These are phyloP conservation scores for Patellifolia procumbens DNA, from an alignment of 179 eudicot genomes.

Conservation along the genomic window DNA sequence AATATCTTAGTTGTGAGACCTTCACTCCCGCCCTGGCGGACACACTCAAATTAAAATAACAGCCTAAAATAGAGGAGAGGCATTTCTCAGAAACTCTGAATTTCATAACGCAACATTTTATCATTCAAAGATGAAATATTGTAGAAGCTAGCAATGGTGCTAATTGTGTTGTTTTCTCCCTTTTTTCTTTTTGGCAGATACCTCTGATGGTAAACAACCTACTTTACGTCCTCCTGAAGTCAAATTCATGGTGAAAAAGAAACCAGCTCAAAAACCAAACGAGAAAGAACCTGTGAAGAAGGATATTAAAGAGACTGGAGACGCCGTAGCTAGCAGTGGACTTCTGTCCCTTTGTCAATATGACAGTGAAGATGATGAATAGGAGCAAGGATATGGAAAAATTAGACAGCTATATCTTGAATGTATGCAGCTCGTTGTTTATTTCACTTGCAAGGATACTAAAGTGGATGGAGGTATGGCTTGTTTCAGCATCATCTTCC, in stretches of 20 bases:
- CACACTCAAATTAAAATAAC: too few relatives aligned
- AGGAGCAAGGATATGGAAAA: neutral
- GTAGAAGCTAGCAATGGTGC: neutral
- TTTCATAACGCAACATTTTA: neutral
- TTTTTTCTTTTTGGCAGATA: constrained; percentile 33
- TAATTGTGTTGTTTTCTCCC: neutral
- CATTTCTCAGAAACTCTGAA: neutral
- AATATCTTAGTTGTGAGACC: too few relatives aligned
- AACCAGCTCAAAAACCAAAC: constrained; percentile 14
- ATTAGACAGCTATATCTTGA: neutral
- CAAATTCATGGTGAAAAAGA: constrained; percentile 41
- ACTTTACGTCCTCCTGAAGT: constrained; percentile 38
- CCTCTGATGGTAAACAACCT: constrained; percentile 29
- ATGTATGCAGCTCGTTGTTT: too few relatives aligned
- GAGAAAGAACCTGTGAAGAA: constrained; percentile 3
- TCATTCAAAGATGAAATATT: neutral
- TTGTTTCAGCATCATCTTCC: too few relatives aligned
- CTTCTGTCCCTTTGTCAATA: constrained; percentile 55
- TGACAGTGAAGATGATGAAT: constrained; percentile 42
- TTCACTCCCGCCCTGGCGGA: too few relatives aligned
- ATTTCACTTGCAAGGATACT: too few relatives aligned
- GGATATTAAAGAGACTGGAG: constrained; percentile 9
- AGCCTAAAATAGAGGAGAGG: neutral
- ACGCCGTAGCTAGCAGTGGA: constrained; percentile 22
- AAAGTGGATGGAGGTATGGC: too few relatives aligned